Evolutionary conservation across 1,284 basidiomycete genomes (phyloP), one percentile per base, ranked within the genome.

Genomic region (Leccinum pallidistipes): DNA sequence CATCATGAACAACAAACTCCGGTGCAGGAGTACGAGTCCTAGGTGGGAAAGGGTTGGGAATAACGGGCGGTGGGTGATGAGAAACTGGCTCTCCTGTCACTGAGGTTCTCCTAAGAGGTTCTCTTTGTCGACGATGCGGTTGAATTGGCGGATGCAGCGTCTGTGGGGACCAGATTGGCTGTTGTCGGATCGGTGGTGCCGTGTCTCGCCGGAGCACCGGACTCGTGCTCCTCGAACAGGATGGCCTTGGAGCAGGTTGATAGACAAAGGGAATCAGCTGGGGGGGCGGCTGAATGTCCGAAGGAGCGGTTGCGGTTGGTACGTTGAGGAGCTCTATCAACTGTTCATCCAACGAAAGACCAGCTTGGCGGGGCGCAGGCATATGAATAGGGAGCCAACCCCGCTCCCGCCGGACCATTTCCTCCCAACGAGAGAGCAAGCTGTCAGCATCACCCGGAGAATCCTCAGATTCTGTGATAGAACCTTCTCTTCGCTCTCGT

Each of bases 281-380:
- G 0, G 87, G 87, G 10, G 86, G 85, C 0, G 74, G 75, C 58
- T 83, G 80, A 11, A 83, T 77, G 7, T 75, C 75, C 18, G 76
- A 72, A 14, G 77, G 75, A 12, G 78, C 74, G 0, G 79, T 68
- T 32, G 75, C 74, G 11, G 78, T 73, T 10, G 77, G 77, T 14
- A 83, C 72, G 32, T 80, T 77, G 38, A 88, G 66, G 18, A 89
- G 78, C n/a, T 86, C 84, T 57, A 85, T 81, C 8, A 90, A 70
- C 60, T 84, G 81, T 59, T 87, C 81, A 11, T 83, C 81, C 43
- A 88, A 76, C 0, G 85, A 82, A 3, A 78, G 81, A 10, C 81
- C 83, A 12, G 79, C 61, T 18, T 73, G 78, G 14, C 72, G 67
- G 4, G 82, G 79, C 1, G 74, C 70, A 8, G 83, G 83, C 61